Evolutionary conservation across 2,329 filamentous ascomycete genomes (phyloP), one percentile per base, ranked within the genome.

Genomic region (Phoma herbarum): DNA sequence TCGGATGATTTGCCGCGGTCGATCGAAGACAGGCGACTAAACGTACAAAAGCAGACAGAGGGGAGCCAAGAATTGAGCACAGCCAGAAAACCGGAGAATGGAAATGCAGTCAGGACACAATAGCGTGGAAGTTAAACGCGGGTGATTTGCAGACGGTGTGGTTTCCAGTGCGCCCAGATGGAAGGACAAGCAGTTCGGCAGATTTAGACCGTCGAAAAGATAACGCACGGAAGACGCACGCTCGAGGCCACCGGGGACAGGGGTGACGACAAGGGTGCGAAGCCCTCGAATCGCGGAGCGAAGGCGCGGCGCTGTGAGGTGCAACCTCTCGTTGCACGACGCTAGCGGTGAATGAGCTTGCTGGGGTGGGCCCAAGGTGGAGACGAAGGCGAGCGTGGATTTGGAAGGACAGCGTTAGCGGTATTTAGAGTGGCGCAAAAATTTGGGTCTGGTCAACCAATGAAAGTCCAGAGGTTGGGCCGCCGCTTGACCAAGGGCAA

Each of bases 111-210:
- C 71, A 72, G 66, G 68, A 71, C 67, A 68, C 68, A 69, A 74
- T 80, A 79, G 78, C 77, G 80, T 75, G 72, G 63, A 77, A 73
- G 76, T 79, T 77, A 78, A 77, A 76, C 68, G 77, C 78, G 79
- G 79, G 77, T 81, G 79, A 82, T 81, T 77, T 80, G 77, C 80
- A 81, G 72, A 75, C 74, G 75, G 76, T 74, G 56, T 75, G 69
- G 48, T 75, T 75, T 73, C 73, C 70, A 75, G 64, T 48, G 66
- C 66, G 70, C 67, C 68, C 67, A 71, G 69, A 64, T 72, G 69
- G 73, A 71, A 67, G 68, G 70, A 76, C 71, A 72, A 68, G 71
- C 62, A 64, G 72, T 74, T 76, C 75, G 76, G 76, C 73, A 77
- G 72, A 74, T 75, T 71, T 69, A 69, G 73, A 71, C 74, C 72